phyloP scores from a whole-genome alignment of 768 basidiomycete species.

The Boletus huronensis region DNA sequence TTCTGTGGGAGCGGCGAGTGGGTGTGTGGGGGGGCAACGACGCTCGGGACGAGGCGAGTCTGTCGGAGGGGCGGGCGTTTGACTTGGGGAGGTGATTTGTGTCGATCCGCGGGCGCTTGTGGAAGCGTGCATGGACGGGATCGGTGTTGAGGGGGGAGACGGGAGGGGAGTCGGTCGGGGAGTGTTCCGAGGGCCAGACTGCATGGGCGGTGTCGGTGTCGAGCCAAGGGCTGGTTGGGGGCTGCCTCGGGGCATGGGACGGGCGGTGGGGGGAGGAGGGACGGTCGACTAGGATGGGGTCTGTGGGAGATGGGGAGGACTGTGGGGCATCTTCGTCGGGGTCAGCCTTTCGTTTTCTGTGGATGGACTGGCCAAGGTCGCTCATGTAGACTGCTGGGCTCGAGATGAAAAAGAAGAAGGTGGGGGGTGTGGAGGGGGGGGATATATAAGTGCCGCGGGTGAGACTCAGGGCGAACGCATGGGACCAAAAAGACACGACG shows the following conservation, averaged over 20 bases:
- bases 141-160: slow-evolving; percentile 41
- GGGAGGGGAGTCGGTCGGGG: slow-evolving; percentile 32
- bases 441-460: slow-evolving; percentile 35
- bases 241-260: slow-evolving; percentile 40
- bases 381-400: slow-evolving; percentile 45
- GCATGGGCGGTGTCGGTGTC: slow-evolving; percentile 27
- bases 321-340: slow-evolving; percentile 40
- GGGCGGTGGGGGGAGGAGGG: slow-evolving; percentile 28
- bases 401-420: slow-evolving; percentile 14
- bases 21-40: slow-evolving; percentile 24
- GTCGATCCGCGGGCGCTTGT: slow-evolving; percentile 33
- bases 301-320: slow-evolving; percentile 23
- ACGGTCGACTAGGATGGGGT: slow-evolving; percentile 37
- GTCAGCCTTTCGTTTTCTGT: slow-evolving; percentile 69
- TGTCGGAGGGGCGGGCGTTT: slow-evolving; percentile 10
- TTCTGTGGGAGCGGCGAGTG: slow-evolving; percentile 30
- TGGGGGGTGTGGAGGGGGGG: slow-evolving; percentile 10
- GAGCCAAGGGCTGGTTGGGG: slow-evolving; percentile 33
- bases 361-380: slow-evolving; percentile 55
- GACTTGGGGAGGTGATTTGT: slow-evolving; percentile 17
- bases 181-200: slow-evolving; percentile 41
- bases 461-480: slow-evolving; percentile 36
- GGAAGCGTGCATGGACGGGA: slow-evolving; percentile 17
- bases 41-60: slow-evolving; percentile 11
- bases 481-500: slow-evolving; percentile 27